Evolutionary conservation across 768 basidiomycete species (phyloP), one percentile per base, ranked within the genome.

Genomic region (Leccinum pellstonianum): DNA sequence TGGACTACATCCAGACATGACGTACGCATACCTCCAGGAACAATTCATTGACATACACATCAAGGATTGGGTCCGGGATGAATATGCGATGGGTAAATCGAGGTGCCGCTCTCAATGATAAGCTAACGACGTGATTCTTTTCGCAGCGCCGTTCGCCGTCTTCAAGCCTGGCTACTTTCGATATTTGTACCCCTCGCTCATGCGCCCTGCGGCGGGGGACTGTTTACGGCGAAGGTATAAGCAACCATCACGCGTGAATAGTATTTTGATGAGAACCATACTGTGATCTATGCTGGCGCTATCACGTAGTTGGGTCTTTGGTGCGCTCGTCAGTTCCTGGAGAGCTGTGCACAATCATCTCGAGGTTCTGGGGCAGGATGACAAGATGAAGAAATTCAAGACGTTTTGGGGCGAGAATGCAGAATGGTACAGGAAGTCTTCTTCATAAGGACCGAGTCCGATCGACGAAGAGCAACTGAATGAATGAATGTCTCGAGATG

Each of bases 151-250:
- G 10, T 78, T 62, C 57, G 75, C 77, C 0, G 64, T 62, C 60
- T 80, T 79, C 52, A 74, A 72, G 3, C 78, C 79, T 10, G 77
- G 77, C 5, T 59, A 77, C 17, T 79, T 76, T 60, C 61, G 60
- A 23, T 55, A 69, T 25, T 27, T 75, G 17, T 80, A 76, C 58
- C 55, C 58, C 2, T 64, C 63, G 25, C 64, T 78, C 27, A 73
- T 57, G 21, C 38, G 48, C 8, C 74, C 77, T 5, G 73, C 74
- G 6, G 68, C 66, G 46, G 41, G 31, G 15, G 52, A 52, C 9
- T 37, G 54, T 6, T 23, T 56, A 52, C 62, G 62, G 62, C 8
- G 62, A 63, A 10, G 62, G 50, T 0, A 9, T 75, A 29, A 79
- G 79, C 54, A 66, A 65, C 15, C 70, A 67, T 29, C 79, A 80